Base-by-base conservation (phyloP, 805 yeast species). In the Metschnikowia continentalis region DNA sequence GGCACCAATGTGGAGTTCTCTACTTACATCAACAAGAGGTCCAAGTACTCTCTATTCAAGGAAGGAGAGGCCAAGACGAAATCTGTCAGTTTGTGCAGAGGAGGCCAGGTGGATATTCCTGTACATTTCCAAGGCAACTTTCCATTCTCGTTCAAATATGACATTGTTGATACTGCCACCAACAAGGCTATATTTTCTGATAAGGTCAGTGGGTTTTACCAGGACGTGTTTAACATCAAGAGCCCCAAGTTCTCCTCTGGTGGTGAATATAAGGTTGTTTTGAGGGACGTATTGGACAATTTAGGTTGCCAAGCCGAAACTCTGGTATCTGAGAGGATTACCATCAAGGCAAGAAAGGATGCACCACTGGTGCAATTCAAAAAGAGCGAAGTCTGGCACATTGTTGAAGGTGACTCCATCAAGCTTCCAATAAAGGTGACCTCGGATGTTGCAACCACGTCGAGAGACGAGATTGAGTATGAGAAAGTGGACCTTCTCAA, bases 281-380 rank as follows among this genome's bases (percentile, higher is more conserved):
- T 94, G 54, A 76, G 80, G 2, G 77, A 88, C 10, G 81, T 88
- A 2, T 77, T 76, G 20, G 99, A 94, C 64, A 76, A 80, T n/a
- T 80, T 87, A 10, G 83, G 84, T 0, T 94, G 99, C 69, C 75
- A 78, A 19, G 92, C 88, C n/a, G 81, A 80, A 11, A 69, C 88
- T 50, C 78, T 81, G 42, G 81, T 79, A 17, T 78, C 79, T 20
- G 91, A 87, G 54, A 82, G 82, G 2, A 55, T 72, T 30, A 76
- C 69, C 23, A 72, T 94, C n/a, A 74, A 76, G 32, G 90, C 90
- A 1, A 80, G 91, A 59, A 72, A 82, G 46, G 88, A 84, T 49
- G 69, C 84, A 1, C 96, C 98, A 0, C 64, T 65, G 40, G 56
- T 77, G 10, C 57, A 63, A 6, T 70, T 78, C 48, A 50, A 61